Conservation (phyloP, 2,329 filamentous ascomycete species). For the Aureobasidium zeae region DNA sequence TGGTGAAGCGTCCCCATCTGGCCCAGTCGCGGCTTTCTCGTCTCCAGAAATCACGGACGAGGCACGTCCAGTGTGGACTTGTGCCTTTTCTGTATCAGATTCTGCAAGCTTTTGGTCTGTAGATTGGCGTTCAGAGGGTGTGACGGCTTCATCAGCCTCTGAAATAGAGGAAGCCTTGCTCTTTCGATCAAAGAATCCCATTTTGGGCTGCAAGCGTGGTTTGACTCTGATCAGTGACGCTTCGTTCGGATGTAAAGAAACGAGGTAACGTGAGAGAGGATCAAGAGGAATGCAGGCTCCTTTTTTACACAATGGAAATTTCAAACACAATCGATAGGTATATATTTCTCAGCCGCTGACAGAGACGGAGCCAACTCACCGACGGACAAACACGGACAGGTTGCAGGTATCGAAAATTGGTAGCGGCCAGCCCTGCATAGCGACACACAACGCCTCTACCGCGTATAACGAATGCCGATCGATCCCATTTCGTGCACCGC, state of each 20-base stretch:
- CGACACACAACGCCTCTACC: too few relatives aligned
- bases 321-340: too few relatives aligned
- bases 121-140: background rate
- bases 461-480: constrained; percentile 9
- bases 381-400: constrained; percentile 10
- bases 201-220: constrained; percentile 5
- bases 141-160: background rate
- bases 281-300: constrained; percentile 7
- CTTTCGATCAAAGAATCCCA: constrained; percentile 11
- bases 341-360: constrained; percentile 1
- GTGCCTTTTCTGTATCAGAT: too few relatives aligned
- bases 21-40: background rate
- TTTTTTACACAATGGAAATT: constrained; percentile 1
- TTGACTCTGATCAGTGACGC: background rate
- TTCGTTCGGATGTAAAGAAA: constrained; percentile 1
- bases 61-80: background rate
- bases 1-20: background rate
- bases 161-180: background rate
- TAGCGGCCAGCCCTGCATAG: too few relatives aligned
- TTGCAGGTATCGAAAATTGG: too few relatives aligned
- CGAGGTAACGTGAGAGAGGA: background rate
- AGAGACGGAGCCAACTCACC: constrained; percentile 7
- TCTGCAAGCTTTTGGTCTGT: constrained; percentile 6
- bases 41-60: constrained; percentile 5
- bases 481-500: too few relatives aligned